Conservation (phyloP, 306 rosid genomes). For the Cicer yamashitae region DNA sequence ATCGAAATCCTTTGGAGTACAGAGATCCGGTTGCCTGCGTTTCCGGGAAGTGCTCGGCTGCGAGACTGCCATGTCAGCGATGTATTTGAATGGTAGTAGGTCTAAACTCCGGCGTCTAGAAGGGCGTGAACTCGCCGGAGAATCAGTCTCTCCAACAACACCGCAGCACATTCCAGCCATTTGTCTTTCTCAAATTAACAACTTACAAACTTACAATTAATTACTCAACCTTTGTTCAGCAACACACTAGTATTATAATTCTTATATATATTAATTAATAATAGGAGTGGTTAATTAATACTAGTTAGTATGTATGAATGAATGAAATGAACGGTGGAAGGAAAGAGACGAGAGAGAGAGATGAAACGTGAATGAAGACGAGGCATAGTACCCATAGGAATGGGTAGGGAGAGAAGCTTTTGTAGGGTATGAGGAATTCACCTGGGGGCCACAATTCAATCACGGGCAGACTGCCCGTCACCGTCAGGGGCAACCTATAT, state of each 20-base stretch:
- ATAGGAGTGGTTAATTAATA: too few relatives aligned
- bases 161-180: conserved; percentile 94
- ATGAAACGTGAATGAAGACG: not conserved
- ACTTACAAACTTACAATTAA: not conserved
- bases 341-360: not conserved
- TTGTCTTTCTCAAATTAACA: not conserved
- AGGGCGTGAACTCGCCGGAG: conserved; percentile 50
- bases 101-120: conserved; percentile 60
- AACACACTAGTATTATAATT: too few relatives aligned
- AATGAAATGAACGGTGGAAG: not conserved
- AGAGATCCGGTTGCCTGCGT: conserved; percentile 57
- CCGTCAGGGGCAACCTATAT: conserved; percentile 58
- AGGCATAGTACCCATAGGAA: conserved; percentile 39
- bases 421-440: conserved; percentile 46
- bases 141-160: conserved; percentile 71
- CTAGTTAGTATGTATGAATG: not conserved
- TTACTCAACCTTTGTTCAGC: not conserved
- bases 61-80: conserved; percentile 53
- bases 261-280: too few relatives aligned
- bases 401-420: conserved; percentile 44
- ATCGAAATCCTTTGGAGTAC: not conserved
- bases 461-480: conserved; percentile 73
- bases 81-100: conserved; percentile 45
- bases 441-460: conserved; percentile 64
- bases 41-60: conserved; percentile 46